phyloP scores from a whole-genome alignment of 208 protist genomes.

The Trypanosoma melophagium region DNA sequence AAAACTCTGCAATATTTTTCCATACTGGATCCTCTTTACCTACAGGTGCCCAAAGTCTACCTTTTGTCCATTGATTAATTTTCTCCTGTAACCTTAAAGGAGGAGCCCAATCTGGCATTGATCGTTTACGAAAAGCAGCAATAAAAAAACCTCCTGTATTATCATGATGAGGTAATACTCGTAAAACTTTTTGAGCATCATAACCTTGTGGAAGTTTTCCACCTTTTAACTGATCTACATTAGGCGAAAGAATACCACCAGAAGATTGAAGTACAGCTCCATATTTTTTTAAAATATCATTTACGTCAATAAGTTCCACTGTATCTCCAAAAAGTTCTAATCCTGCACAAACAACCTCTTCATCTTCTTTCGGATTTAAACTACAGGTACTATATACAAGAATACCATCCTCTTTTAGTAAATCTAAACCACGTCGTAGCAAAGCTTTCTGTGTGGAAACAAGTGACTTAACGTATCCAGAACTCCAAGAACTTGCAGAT shows the following conservation, averaged over 20 bases:
- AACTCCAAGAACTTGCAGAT: conserved; percentile 82
- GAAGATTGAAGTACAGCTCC: conserved; percentile 56
- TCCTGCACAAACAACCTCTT: conserved; percentile 91
- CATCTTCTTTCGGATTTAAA: conserved; percentile 96
- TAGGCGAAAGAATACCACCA: conserved; percentile 59
- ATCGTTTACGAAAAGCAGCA: conserved; percentile 81
- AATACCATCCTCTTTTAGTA: conserved; percentile 74
- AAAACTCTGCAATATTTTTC: conserved; percentile 75
- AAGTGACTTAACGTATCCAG: conserved; percentile 81
- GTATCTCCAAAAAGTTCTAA: conserved; percentile 75
- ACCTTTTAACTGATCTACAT: conserved; percentile 49
- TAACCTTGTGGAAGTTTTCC: conserved; percentile 47
- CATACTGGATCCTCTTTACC: conserved; percentile 59
- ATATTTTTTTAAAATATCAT: conserved; percentile 44
- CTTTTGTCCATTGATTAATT: conserved; percentile 89
- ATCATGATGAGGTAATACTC: conserved; percentile 84
- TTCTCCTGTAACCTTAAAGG: conserved; percentile 48
- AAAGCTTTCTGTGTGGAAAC: conserved; percentile 89
- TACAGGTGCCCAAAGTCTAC: conserved; percentile 81
- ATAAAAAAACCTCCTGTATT: conserved; percentile 92
- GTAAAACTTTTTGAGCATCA: conserved; percentile 75
- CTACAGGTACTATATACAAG: conserved; percentile 97
- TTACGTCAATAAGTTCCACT: conserved; percentile 88
- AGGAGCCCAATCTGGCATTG: conserved; percentile 37
- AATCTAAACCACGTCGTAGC: conserved; percentile 82